Conservation (phyloP, 345 rosid genomes). For the Linum trigynum region DNA sequence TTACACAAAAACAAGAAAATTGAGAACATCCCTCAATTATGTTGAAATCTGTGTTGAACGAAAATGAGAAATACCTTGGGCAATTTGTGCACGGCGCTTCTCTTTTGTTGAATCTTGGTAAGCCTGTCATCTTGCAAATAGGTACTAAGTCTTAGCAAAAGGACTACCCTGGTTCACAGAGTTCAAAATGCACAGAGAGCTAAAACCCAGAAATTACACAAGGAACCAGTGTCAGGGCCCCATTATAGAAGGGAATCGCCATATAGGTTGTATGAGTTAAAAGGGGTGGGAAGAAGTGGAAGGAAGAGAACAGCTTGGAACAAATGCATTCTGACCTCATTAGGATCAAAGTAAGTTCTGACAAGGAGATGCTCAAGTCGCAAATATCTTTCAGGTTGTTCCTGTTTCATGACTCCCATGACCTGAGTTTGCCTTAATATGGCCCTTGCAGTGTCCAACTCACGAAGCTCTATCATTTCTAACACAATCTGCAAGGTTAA, state of each 20-base stretch:
- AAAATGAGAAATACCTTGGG: conserved; percentile 56
- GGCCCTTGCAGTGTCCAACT: conserved; percentile 91
- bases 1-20: too few species aligned
- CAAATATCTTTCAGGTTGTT: conserved; percentile 94
- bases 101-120: conserved; percentile 94
- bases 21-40: neutral
- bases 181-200: conserved; percentile 4
- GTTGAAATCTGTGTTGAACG: neutral
- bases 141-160: neutral
- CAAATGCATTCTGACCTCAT: conserved; percentile 48
- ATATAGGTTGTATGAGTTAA: neutral
- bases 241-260: neutral
- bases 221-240: neutral
- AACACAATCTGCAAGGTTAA: conserved; percentile 57
- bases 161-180: neutral
- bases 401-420: conserved; percentile 99
- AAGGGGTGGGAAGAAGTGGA: neutral
- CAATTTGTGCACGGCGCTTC: conserved; percentile 82
- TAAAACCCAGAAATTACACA: conserved; percentile 14
- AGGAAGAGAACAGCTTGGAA: neutral
- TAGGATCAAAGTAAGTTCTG: conserved; percentile 89
- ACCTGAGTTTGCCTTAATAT: conserved; percentile 94
- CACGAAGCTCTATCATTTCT: conserved; percentile 97
- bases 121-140: conserved; percentile 37
- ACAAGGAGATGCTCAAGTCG: conserved; percentile 89